Base-by-base conservation (phyloP, 129 eudicot species). In the Arctium lappa region DNA sequence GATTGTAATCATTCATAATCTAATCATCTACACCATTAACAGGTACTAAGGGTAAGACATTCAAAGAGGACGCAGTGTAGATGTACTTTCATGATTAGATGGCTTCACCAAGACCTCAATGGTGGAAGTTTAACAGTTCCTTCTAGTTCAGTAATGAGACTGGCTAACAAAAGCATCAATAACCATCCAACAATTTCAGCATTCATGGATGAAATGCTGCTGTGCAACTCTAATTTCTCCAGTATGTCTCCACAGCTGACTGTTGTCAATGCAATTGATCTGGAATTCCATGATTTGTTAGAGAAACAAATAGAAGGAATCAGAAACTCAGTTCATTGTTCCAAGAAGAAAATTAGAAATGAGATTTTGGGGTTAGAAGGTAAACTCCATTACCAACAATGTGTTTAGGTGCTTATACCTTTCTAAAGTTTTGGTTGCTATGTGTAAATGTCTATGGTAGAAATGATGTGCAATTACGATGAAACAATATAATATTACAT, bases 291-390 rank as follows among this genome's bases (percentile, higher is more conserved):
- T 75, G 77, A 73, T 75, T 76, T 85, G 73, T 83, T 92, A 77
- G 94, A 87, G 79, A 88, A 86, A 69, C 94, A 92, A 81, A 92
- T 87, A 78, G 89, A 88, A 78, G 90, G 83, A 50, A 90, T 90
- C 72, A 89, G 63, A 68, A 76, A 84, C 83, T 85, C 90, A 31
- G 90, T 83, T 72, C 86, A 87, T 83, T 75, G 46, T 72, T 73
- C 89, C 81, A 75, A 68, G 53, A 86, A 86, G 79, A 80, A 79
- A 75, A 86, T 73, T 46, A 53, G 85, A 69, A 84, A 83, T 40
- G 87, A 86, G 66, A 48, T 86, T 72, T 69, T 68, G 22, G 86
- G 83, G 84, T 78, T 85, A 69, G 81, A 89, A 84, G 93, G 93
- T 90, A 79, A 81, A 44, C 53, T 37, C 62, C 39, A 10, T 65